Evolutionary conservation across 768 basidiomycete species (phyloP).

Genomic region (Macrocybe gigantea): DNA sequence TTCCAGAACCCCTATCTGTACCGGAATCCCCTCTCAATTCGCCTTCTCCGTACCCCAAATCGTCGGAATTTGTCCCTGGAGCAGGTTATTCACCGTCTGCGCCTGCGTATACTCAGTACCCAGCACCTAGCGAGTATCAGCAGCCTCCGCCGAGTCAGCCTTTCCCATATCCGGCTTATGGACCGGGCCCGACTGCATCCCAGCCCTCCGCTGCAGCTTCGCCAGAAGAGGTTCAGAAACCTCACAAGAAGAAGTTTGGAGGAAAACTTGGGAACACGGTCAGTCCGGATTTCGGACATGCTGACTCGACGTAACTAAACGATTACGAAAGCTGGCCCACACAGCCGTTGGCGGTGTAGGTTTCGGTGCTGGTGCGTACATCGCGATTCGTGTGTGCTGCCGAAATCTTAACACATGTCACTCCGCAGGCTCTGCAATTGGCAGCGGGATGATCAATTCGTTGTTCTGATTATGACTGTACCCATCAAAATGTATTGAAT

Average conservation of each 20-base stretch:
- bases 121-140: background rate
- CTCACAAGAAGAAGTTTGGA: conserved; percentile 51
- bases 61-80: background rate
- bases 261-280: conserved; percentile 48
- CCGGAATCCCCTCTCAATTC: background rate
- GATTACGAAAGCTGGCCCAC: conserved; percentile 34
- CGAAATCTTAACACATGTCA: background rate
- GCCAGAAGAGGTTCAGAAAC: conserved; percentile 21
- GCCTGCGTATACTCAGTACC: background rate
- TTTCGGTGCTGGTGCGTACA: conserved; percentile 58
- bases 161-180: conserved; percentile 4
- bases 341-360: conserved; percentile 64
- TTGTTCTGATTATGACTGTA: conserved; percentile 21
- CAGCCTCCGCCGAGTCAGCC: conserved; percentile 9
- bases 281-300: conserved; percentile 3
- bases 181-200: background rate
- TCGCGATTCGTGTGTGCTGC: background rate
- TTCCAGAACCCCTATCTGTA: conserved; percentile 3
- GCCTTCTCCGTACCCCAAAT: background rate
- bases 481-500: too few species aligned
- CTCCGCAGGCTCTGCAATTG: conserved; percentile 36
- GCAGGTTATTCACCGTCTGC: background rate
- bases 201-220: conserved; percentile 13
- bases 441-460: conserved; percentile 40
- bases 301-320: conserved; percentile 1